A percentile compares a stretch with the other conserved stretches of the same genome.
Evolutionary conservation across 73 alveolate genomes (phyloP).

Genomic region (Halteria grandinella): DNA sequence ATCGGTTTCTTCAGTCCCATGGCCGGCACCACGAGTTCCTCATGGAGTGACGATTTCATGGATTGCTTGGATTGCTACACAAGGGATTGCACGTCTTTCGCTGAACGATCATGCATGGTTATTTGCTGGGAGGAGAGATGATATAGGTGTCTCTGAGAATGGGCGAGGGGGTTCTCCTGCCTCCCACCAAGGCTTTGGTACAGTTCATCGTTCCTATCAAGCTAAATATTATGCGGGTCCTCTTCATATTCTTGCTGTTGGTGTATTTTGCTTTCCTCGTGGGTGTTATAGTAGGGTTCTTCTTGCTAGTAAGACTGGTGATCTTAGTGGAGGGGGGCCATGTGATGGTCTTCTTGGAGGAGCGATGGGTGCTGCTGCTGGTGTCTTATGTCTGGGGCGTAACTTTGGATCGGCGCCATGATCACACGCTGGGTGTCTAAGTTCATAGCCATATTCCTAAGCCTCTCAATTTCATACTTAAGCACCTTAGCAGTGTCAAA

Average conservation of each 20-base stretch:
- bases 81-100: no score
- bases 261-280: no score
- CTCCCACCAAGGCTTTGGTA: no score
- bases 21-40: conserved; percentile 59
- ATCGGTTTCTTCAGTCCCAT: conserved; percentile 51
- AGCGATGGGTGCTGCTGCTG: not conserved
- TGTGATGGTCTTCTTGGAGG: not conserved
- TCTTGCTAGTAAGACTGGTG: not conserved
- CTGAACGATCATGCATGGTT: no score
- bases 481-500: conserved; percentile 86
- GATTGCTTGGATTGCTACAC: no score
- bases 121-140: no score
- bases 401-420: not conserved
- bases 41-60: no score
- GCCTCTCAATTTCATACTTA: conserved; percentile 78
- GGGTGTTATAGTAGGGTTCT: no score
- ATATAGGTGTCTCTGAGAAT: not conserved
- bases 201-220: no score
- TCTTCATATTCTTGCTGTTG: no score
- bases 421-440: conserved; percentile 52
- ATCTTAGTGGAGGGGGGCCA: not conserved
- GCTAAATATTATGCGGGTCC: no score
- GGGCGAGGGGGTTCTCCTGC: not conserved
- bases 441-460: conserved; percentile 64
- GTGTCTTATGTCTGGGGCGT: not conserved